Percentiles rank a stretch among this genome's conserved stretches.
Conservation (phyloP, 257 asterid species). For the Rhazya stricta region DNA sequence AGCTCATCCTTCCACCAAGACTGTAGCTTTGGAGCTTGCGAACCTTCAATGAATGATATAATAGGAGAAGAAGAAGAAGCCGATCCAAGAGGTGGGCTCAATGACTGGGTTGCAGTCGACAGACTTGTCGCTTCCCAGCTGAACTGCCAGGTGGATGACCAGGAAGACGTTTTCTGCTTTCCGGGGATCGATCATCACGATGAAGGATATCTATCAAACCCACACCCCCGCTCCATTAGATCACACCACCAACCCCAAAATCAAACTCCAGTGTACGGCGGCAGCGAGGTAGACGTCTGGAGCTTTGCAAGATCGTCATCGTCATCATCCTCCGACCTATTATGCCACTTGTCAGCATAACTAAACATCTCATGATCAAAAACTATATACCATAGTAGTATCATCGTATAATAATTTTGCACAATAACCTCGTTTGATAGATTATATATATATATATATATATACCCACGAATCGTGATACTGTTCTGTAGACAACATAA, state of each 20-base stretch:
- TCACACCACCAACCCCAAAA: conserved; percentile 19
- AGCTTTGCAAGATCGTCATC: conserved; percentile 49
- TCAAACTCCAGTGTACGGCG: conserved; percentile 25
- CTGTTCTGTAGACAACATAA: neutral
- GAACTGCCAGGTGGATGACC: conserved; percentile 43
- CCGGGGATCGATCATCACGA: conserved; percentile 34
- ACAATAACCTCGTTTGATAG: neutral
- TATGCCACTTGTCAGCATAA: conserved; percentile 69
- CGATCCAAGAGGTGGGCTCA: conserved; percentile 2
- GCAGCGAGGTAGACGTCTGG: conserved; percentile 61
- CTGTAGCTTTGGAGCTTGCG: conserved; percentile 21
- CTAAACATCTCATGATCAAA: neutral
- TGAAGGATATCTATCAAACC: conserved; percentile 26
- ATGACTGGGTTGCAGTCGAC: conserved; percentile 71
- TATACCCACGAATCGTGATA: neutral
- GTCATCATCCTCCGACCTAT: conserved; percentile 56
- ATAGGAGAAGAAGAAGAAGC: conserved; percentile 16
- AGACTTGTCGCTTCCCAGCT: conserved; percentile 90
- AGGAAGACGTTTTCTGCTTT: conserved; percentile 43
- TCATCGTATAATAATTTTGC: neutral
- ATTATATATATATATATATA: too few relatives aligned
- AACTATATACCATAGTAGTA: neutral
- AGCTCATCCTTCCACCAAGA: conserved; percentile 21
- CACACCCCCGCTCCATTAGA: conserved; percentile 21
- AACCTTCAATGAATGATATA: conserved; percentile 20